phyloP scores from a whole-genome alignment of 495 filamentous ascomycete genomes.

The Ramalina peruviana region DNA sequence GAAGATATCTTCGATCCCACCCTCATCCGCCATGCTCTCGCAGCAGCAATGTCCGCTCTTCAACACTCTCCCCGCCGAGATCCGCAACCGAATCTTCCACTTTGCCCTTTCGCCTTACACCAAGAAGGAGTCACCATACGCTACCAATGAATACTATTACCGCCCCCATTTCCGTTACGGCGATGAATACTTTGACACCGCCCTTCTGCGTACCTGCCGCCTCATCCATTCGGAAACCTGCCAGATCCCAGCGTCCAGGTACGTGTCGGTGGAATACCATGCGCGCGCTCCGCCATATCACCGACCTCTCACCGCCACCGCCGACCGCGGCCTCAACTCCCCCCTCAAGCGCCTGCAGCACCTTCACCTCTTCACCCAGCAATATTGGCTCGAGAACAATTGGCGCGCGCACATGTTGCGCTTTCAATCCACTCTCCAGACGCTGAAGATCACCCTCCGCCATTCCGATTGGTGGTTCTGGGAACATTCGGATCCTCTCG shows the following conservation, averaged over 20 bases:
- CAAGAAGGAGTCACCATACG: constrained; percentile 12
- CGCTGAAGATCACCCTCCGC: constrained; percentile 19
- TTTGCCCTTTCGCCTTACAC: constrained; percentile 19
- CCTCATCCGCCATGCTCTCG: background rate
- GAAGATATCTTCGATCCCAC: background rate
- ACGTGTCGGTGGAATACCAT: background rate
- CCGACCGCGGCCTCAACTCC: background rate
- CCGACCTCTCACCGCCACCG: background rate
- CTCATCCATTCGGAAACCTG: constrained; percentile 19
- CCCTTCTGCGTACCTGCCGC: constrained; percentile 20
- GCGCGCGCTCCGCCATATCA: background rate
- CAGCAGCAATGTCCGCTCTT: constrained; percentile 19
- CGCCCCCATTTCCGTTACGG: constrained; percentile 17
- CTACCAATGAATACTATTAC: constrained; percentile 12
- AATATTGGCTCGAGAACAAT: constrained; percentile 18
- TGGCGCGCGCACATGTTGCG: constrained; percentile 9
- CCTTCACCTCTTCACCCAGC: constrained; percentile 20
- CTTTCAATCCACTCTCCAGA: background rate
- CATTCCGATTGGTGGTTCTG: constrained; percentile 25
- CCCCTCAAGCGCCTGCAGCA: background rate
- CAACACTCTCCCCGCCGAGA: constrained; percentile 18
- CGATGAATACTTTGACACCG: constrained; percentile 13
- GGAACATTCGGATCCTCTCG: constrained; percentile 15
- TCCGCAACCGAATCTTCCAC: constrained; percentile 20
- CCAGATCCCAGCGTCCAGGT: constrained; percentile 14